A percentile compares a stretch with the other conserved stretches of the same genome.
Evolutionary conservation across 345 rosid genomes (phyloP).

Genomic region (Hibiscus trionum): DNA sequence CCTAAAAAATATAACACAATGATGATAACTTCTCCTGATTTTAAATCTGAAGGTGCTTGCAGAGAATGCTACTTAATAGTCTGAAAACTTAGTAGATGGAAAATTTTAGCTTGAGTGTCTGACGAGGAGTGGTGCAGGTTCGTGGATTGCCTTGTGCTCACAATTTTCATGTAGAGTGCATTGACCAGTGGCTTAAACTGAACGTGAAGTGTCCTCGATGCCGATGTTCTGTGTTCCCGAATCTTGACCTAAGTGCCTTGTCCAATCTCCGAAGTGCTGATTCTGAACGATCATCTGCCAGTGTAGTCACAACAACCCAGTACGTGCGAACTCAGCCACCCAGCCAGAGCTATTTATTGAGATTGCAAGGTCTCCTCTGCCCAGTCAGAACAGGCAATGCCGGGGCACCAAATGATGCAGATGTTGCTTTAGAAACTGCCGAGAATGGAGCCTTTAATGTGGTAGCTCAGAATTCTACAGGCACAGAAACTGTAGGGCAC

Average conservation of each 20-base stretch:
- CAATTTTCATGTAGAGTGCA: constrained; percentile 95
- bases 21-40: background rate
- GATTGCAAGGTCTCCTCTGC: constrained; percentile 52
- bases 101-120: constrained; percentile 9
- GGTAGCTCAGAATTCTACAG: constrained; percentile 4
- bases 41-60: background rate
- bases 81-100: background rate
- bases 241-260: constrained; percentile 90
- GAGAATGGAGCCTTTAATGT: constrained; percentile 26
- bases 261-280: constrained; percentile 67
- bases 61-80: background rate
- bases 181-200: constrained; percentile 90
- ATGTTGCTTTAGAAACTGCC: constrained; percentile 29
- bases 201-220: constrained; percentile 97
- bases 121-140: constrained; percentile 46
- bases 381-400: constrained; percentile 53
- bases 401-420: constrained; percentile 17
- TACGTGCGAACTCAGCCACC: constrained; percentile 59
- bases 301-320: constrained; percentile 28
- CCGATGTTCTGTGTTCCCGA: constrained; percentile 90
- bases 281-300: constrained; percentile 44
- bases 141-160: constrained; percentile 99
- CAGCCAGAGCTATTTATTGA: constrained; percentile 69
- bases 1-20: background rate
- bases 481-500: background rate